phyloP scores from a whole-genome alignment of 768 basidiomycete genomes.

The Termitomyces bulborhizus region DNA sequence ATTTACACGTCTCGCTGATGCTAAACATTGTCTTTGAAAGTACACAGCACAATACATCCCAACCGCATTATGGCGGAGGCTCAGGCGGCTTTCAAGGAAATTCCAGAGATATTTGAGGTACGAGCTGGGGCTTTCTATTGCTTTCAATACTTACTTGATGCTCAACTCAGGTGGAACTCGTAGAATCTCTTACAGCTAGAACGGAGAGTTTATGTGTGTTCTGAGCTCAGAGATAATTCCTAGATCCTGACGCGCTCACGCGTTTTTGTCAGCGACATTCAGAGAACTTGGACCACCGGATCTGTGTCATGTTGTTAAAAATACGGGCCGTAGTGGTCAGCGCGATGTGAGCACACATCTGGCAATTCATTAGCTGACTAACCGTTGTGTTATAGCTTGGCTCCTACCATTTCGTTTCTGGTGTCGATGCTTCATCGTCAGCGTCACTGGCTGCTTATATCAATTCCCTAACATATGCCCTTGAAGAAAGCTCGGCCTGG shows the following conservation, averaged over 20 bases:
- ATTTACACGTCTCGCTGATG: not conserved
- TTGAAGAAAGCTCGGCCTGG: conserved; percentile 91
- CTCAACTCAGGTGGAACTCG: conserved; percentile 66
- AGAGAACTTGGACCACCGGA: conserved; percentile 97
- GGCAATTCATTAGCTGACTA: not conserved
- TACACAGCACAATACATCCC: not conserved
- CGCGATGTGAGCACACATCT: conserved; percentile 65
- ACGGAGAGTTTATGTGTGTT: conserved; percentile 87
- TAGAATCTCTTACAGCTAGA: conserved; percentile 82
- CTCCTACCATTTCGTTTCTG: conserved; percentile 96
- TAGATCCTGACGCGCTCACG: conserved; percentile 18
- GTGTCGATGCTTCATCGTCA: conserved; percentile 97
- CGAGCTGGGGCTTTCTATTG: conserved; percentile 9
- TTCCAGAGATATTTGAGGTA: conserved; percentile 97
- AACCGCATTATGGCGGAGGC: conserved; percentile 43
- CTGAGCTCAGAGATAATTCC: conserved; percentile 5
- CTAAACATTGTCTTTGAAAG: conserved; percentile 4
- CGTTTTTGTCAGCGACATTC: conserved; percentile 67
- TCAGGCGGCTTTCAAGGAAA: conserved; percentile 78
- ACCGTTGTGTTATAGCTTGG: conserved; percentile 51
- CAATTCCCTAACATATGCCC: conserved; percentile 94
- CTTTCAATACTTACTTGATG: conserved; percentile 6
- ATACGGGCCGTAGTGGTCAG: conserved; percentile 72
- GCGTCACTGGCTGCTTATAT: conserved; percentile 97
- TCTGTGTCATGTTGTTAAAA: conserved; percentile 93